A percentile compares a stretch with the other conserved stretches of the same genome.
Conservation (phyloP, 352 stramenopile genomes). For the Lagenidium giganteum region DNA sequence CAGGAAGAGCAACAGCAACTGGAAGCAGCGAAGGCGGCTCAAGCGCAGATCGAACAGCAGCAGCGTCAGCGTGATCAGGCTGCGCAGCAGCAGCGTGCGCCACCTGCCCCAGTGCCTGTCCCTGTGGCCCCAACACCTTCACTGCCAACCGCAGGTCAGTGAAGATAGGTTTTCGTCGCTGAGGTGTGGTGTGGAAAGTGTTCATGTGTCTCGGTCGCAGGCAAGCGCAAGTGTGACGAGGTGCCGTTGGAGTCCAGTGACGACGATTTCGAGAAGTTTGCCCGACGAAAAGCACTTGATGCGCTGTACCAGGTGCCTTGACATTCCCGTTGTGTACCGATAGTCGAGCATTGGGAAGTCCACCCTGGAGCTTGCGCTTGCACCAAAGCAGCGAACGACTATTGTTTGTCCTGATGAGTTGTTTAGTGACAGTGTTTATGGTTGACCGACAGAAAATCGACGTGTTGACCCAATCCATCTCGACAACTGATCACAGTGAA, state of each 20-base stretch:
- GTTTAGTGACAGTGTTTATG: neutral
- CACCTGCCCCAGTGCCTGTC: neutral
- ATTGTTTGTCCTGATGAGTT: no score
- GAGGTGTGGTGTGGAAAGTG: neutral
- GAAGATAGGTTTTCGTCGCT: no score
- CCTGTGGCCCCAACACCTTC: no score
- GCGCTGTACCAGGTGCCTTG: constrained; percentile 58
- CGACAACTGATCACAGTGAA: constrained; percentile 40
- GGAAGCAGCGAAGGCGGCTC: no score
- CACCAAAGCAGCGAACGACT: no score
- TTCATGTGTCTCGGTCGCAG: neutral
- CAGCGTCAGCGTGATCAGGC: no score
- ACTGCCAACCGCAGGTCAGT: no score
- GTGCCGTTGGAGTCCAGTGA: constrained; percentile 14
- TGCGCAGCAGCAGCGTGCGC: no score
- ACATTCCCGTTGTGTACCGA: constrained; percentile 19
- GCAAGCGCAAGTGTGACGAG: constrained; percentile 43
- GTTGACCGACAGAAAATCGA: constrained; percentile 58
- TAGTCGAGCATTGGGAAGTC: neutral
- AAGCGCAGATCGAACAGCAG: no score
- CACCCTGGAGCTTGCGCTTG: constrained; percentile 10
- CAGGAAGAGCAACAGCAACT: constrained; percentile 4
- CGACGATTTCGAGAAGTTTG: constrained; percentile 21
- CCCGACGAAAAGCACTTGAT: constrained; percentile 36
- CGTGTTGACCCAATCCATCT: constrained; percentile 36